Conservation (phyloP, 2,329 filamentous ascomycete species). For the Epichloe festucae region DNA sequence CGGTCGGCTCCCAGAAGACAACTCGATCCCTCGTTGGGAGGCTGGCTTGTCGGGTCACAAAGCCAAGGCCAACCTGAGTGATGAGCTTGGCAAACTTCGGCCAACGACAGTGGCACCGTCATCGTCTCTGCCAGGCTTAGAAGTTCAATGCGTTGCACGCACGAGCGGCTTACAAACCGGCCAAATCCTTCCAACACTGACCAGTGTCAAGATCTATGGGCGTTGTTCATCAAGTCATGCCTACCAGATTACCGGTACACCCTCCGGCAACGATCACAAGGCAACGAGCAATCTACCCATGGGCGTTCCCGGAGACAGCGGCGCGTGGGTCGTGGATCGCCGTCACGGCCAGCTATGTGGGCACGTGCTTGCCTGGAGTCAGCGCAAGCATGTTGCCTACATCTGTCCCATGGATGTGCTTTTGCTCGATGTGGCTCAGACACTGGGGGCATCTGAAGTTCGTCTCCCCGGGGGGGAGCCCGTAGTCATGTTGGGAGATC, state of each 20-base stretch:
- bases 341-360: conserved; percentile 70
- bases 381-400: conserved; percentile 69
- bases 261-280: conserved; percentile 8
- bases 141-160: conserved; percentile 79
- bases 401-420: conserved; percentile 92
- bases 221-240: conserved; percentile 67
- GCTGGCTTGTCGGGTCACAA: conserved; percentile 7
- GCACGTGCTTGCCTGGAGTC: conserved; percentile 80
- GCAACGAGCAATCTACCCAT: conserved; percentile 25
- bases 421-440: conserved; percentile 71
- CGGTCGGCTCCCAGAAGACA: conserved; percentile 56
- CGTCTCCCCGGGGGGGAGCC: conserved; percentile 46
- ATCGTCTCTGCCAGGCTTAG: conserved; percentile 54
- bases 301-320: conserved; percentile 75
- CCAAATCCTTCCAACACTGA: conserved; percentile 62
- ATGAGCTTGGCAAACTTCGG: conserved; percentile 27
- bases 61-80: conserved; percentile 6
- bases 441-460: conserved; percentile 58
- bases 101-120: conserved; percentile 47
- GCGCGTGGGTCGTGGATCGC: conserved; percentile 83
- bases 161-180: conserved; percentile 76
- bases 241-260: conserved; percentile 41
- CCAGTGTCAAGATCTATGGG: conserved; percentile 77
- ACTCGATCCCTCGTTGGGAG: conserved; percentile 43
- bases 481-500: conserved; percentile 20